phyloP scores from a whole-genome alignment of 768 basidiomycete genomes.

The Tulasnella sp. region DNA sequence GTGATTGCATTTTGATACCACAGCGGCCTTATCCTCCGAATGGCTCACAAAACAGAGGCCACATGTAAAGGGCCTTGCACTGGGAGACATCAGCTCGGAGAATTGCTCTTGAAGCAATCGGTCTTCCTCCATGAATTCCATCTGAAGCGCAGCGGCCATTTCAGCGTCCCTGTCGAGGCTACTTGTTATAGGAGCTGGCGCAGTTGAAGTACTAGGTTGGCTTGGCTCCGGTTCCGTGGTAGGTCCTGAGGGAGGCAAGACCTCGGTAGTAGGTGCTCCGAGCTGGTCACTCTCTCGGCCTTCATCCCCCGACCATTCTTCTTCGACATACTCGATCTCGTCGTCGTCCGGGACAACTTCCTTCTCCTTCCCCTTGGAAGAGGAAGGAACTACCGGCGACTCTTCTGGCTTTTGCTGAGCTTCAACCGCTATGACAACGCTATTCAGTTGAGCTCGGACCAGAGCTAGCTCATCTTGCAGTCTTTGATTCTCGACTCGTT shows the following conservation, averaged over 20 bases:
- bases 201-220: not conserved
- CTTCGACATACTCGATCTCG: not conserved
- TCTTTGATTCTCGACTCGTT: not conserved
- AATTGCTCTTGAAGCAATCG: not conserved
- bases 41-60: conserved; percentile 47
- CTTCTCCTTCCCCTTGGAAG: not conserved
- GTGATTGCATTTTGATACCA: conserved; percentile 44
- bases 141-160: not conserved
- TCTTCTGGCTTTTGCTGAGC: not conserved
- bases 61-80: conserved; percentile 38
- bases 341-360: not conserved
- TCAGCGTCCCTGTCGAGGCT: not conserved
- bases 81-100: not conserved
- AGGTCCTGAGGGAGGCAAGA: not conserved
- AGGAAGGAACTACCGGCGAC: not conserved
- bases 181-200: not conserved
- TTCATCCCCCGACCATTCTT: not conserved
- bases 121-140: conserved; percentile 6
- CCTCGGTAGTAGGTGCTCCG: not conserved
- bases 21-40: conserved; percentile 38
- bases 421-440: not conserved
- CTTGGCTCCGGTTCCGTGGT: not conserved
- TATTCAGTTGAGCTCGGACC: not conserved
- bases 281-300: not conserved
- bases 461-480: not conserved